A percentile compares a stretch with the other conserved stretches of the same genome.
Evolutionary conservation across 495 filamentous ascomycete genomes (phyloP).

Genomic region (Penicillium cinerascens): DNA sequence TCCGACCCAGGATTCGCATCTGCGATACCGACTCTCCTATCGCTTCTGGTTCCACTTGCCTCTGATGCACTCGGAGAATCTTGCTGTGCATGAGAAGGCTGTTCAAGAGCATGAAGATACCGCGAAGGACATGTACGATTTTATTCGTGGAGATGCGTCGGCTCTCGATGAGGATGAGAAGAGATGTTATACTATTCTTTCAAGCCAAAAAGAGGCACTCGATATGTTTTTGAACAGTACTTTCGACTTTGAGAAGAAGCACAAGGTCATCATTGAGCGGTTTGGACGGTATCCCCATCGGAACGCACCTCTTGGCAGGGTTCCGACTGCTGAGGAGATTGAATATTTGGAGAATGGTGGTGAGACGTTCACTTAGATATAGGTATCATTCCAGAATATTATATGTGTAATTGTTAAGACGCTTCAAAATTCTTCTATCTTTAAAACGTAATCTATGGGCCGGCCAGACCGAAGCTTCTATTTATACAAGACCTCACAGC

Average conservation of each 20-base stretch:
- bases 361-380: conserved; percentile 17
- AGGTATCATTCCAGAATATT: no score
- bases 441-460: background rate
- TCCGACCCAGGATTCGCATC: conserved; percentile 11
- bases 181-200: conserved; percentile 12
- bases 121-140: conserved; percentile 14
- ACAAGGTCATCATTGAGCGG: conserved; percentile 27
- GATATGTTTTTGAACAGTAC: conserved; percentile 6
- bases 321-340: conserved; percentile 20
- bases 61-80: conserved; percentile 32
- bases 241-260: conserved; percentile 22
- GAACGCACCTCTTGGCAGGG: conserved; percentile 19
- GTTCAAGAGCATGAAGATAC: conserved; percentile 20
- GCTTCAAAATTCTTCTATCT: background rate
- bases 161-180: conserved; percentile 17
- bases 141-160: conserved; percentile 10
- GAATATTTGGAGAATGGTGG: conserved; percentile 26
- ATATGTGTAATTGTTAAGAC: no score
- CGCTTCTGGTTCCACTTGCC: conserved; percentile 34
- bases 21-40: conserved; percentile 26
- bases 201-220: conserved; percentile 8
- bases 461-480: background rate
- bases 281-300: conserved; percentile 31
- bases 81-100: conserved; percentile 23
- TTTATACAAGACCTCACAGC: background rate